These are phyloP conservation scores for Penicillium fimorum DNA, from an alignment of 495 filamentous ascomycete species.

Conservation along the genomic window DNA sequence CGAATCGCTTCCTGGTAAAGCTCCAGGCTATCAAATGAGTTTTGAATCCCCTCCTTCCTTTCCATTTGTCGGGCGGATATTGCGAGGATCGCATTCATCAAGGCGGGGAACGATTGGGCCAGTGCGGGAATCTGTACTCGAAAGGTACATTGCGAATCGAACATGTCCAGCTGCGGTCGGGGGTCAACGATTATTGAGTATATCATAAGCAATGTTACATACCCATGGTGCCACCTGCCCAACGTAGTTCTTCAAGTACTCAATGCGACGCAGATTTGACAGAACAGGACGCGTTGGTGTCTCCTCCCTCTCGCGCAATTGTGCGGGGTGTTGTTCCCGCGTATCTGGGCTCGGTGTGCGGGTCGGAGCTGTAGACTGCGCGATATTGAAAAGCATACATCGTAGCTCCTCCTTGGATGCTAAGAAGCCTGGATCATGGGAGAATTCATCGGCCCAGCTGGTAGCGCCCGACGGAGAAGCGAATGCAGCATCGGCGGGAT, in stretches of 20 bases:
- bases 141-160: slow-evolving; percentile 45
- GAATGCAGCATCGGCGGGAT: slow-evolving; percentile 22
- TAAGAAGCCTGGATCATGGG: slow-evolving; percentile 38
- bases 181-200: slow-evolving; percentile 1
- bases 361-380: slow-evolving; percentile 35
- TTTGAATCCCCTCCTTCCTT: slow-evolving; percentile 34
- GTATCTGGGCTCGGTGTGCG: slow-evolving; percentile 23
- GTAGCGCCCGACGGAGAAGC: slow-evolving; percentile 23
- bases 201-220: slow-evolving; percentile 5
- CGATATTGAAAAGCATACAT: slow-evolving; percentile 37
- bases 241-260: slow-evolving; percentile 48
- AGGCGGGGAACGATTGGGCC: slow-evolving; percentile 38
- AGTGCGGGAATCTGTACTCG: slow-evolving; percentile 41
- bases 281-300: slow-evolving; percentile 21
- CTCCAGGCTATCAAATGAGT: slow-evolving; percentile 43
- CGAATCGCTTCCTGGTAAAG: slow-evolving; percentile 49
- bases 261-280: slow-evolving; percentile 28
- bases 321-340: slow-evolving; percentile 1
- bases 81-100: slow-evolving; percentile 43
- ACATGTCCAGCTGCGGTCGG: slow-evolving; percentile 46
- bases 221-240: slow-evolving; percentile 46
- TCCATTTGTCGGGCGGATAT: slow-evolving; percentile 46
- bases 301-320: neutral
- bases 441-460: slow-evolving; percentile 37
- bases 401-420: slow-evolving; percentile 41